Evolutionary conservation across 306 rosid genomes (phyloP), one percentile per base, ranked within the genome.

Genomic region (Quercus suber): DNA sequence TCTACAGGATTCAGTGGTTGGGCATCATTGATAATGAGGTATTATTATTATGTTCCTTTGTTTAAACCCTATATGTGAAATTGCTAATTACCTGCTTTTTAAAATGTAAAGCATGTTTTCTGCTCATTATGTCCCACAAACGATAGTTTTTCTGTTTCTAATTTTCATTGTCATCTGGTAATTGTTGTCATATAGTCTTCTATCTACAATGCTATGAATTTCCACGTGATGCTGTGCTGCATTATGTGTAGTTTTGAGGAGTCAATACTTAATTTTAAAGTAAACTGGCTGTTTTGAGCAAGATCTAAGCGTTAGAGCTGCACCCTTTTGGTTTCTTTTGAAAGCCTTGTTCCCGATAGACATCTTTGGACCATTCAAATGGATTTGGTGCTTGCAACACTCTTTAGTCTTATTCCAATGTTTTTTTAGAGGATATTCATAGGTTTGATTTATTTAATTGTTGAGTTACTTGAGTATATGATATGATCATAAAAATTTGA

Each of bases 21-120:
- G 96, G 86, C 88, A 23, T 82, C 86, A 67, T 82, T 94, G 90
- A 73, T 90, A 55, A 88, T 94, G 98, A 88, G 98, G 98, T 94
- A 89, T 30, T 69, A 19, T 78, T 78, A 45, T 49, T 41, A 56
- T 63, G 64, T 72, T 81, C 76, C 71, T 53, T 80, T 35, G 31
- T 19, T 61, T 25, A 45, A 20, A 21, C 64, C 35, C 33, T 80
- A 49, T 55, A 65, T 41, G 72, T 71, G 41, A 49, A 49, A 49
- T 49, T 49, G 5, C 53, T 49, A 49, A 33, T 60, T 63, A 20
- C 25, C 30, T 55, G 63, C 55, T 12, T 63, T 83, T 52, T 75
- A 68, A 80, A 52, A 17, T 69, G 1, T 31, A 58, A 55, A 10
- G n/a, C 14, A 14, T 61, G 41, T 27, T 64, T 73, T 74, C 4